Conservation (phyloP, 768 basidiomycete genomes). For the Pulveroboletus ravenelii region DNA sequence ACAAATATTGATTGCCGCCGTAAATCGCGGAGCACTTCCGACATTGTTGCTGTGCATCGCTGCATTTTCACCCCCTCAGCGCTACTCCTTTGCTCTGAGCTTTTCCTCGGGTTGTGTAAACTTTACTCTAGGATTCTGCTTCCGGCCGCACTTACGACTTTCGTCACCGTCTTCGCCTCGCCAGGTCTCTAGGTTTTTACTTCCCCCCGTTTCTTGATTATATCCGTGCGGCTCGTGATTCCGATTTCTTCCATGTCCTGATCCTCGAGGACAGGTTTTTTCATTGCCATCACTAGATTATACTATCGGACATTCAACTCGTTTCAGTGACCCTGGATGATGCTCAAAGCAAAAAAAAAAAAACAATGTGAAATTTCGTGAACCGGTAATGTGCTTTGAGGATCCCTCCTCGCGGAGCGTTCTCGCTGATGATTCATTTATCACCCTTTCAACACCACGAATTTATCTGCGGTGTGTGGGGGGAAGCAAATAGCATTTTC, state of each 20-base stretch:
- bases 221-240: slow-evolving; percentile 5
- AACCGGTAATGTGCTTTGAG: not conserved
- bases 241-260: not conserved
- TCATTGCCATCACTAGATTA: slow-evolving; percentile 2
- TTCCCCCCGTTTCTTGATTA: slow-evolving; percentile 1
- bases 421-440: slow-evolving; percentile 3
- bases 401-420: slow-evolving; percentile 7
- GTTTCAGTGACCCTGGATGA: not conserved
- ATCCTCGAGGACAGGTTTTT: slow-evolving; percentile 4
- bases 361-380: not conserved
- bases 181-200: not conserved
- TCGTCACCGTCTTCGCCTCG: not conserved
- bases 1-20: not conserved
- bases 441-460: not conserved
- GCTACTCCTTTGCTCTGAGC: not conserved
- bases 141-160: not conserved
- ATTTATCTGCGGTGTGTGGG: not conserved
- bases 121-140: not conserved
- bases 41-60: slow-evolving; percentile 10
- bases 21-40: slow-evolving; percentile 8
- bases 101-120: slow-evolving; percentile 1
- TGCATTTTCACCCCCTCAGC: not conserved
- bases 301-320: slow-evolving; percentile 2
- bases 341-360: not conserved
- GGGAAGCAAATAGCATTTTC: not conserved